Conservation (phyloP, 331 rosid genomes). For the Malus hybrid region DNA sequence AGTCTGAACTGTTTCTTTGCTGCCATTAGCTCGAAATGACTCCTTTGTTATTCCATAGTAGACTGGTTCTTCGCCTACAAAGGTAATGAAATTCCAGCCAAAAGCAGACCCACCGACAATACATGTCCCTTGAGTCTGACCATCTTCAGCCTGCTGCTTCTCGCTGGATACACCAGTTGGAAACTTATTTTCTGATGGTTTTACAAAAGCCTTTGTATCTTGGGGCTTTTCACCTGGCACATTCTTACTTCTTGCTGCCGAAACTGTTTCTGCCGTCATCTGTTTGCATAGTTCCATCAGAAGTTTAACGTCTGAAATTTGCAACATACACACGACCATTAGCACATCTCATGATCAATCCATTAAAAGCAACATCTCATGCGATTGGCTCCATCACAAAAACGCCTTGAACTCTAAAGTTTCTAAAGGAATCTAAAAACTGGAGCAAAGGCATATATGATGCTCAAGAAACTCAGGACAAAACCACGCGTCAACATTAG, state of each 20-base stretch:
- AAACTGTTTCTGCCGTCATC: slow-evolving; percentile 25
- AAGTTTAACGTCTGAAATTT: slow-evolving; percentile 62
- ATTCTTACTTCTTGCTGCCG: not conserved
- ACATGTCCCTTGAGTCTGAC: slow-evolving; percentile 33
- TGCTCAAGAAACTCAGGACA: not conserved
- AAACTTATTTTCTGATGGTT: slow-evolving; percentile 12
- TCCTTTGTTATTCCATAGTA: slow-evolving; percentile 72
- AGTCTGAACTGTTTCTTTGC: slow-evolving; percentile 12
- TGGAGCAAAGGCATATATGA: not conserved
- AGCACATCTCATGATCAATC: not conserved
- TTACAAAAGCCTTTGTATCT: not conserved
- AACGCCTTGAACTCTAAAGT: not conserved
- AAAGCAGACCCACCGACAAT: slow-evolving; percentile 89
- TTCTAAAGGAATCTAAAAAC: not conserved
- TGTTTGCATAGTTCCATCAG: slow-evolving; percentile 36
- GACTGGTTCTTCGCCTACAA: slow-evolving; percentile 38
- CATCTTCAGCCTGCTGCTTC: slow-evolving; percentile 33
- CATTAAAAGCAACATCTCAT: not conserved
- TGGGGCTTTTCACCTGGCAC: slow-evolving; percentile 1
- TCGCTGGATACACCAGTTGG: slow-evolving; percentile 17
- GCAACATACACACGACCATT: not conserved
- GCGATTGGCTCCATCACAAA: not conserved
- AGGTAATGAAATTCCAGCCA: slow-evolving; percentile 83
- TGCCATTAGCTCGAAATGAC: slow-evolving; percentile 29
- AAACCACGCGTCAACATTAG: not conserved